Evolutionary conservation across 305 asterid species (phyloP), one percentile per base, ranked within the genome.

Genomic region (Rubia tinctorum): DNA sequence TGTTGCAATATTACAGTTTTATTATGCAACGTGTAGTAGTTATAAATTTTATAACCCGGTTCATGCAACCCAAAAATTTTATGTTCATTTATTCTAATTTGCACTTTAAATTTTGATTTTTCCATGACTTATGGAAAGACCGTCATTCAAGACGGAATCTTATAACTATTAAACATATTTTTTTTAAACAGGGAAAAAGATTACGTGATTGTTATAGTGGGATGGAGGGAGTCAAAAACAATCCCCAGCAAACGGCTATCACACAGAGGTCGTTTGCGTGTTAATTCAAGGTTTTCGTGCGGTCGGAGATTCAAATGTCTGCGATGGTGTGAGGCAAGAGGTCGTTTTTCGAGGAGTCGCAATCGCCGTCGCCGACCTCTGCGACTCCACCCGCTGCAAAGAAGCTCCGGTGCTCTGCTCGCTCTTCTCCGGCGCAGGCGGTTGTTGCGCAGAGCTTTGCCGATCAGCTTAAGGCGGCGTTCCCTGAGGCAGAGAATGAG

Each of bases 301-400:
- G 14, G 80, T 51, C 76, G 55, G 62, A 49, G 23, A 55, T 53
- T 66, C 66, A 82, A 84, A 92, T 92, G 97, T 86, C 97, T 84
- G 90, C 96, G 39, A 69, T 88, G 7, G 87, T 90, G 49, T 92
- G 96, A 45, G 93, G 97, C 47, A 93, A 93, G 91, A 83, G 98
- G 79, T 88, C 89, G 59, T 92, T 86, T 86, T 84, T 89, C 73
- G 97, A 92, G 72, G 98, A 90, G 23, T 76, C 81, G 11, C 92
- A 80, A 68, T 73, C 88, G 63, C 75, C 88, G n/a, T 81, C 91
- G 76, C 88, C 96, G 42, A 69, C 81, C n/a, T 73, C 81, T 14
- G 43, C 82, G n/a, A 69, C 82, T 13, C 78, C 75, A 39, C 69
- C 75, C 18, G 72, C 30, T 9, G 49, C 74, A 45, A 93, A 93